Evolutionary conservation across 2,329 filamentous ascomycete species (phyloP).

Genomic region (Beauveria pseudobassiana): DNA sequence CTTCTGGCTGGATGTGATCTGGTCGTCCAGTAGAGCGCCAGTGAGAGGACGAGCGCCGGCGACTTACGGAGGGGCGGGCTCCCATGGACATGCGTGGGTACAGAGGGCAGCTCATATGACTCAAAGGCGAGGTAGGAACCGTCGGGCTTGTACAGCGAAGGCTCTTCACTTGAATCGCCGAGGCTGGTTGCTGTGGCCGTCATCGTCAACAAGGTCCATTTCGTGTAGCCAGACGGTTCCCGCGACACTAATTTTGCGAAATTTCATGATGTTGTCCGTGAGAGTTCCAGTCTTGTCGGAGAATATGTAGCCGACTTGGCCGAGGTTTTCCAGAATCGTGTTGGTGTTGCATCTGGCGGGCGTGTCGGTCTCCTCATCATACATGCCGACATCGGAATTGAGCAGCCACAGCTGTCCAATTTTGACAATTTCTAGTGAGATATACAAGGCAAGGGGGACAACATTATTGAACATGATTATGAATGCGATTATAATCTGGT

Average conservation of each 20-base stretch:
- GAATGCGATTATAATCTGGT: constrained; percentile 80
- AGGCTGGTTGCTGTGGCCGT: constrained; percentile 16
- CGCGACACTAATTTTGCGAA: constrained; percentile 83
- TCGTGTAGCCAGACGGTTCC: constrained; percentile 87
- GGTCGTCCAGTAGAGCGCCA: constrained; percentile 42
- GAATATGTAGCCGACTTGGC: constrained; percentile 84
- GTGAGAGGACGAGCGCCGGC: constrained; percentile 39
- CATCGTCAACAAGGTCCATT: constrained; percentile 46
- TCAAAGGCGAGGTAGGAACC: constrained; percentile 22
- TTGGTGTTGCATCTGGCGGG: constrained; percentile 87
- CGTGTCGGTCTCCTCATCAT: constrained; percentile 74
- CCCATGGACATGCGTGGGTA: constrained; percentile 24
- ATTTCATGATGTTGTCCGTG: constrained; percentile 93
- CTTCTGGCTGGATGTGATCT: constrained; percentile 45
- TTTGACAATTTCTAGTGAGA: constrained; percentile 84
- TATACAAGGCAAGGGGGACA: constrained; percentile 84
- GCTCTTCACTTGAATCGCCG: constrained; percentile 18
- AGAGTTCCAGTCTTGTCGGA: constrained; percentile 93
- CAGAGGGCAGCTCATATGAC: constrained; percentile 20
- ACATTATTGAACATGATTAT: constrained; percentile 97
- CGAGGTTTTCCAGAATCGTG: constrained; percentile 89
- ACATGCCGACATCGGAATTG: constrained; percentile 82
- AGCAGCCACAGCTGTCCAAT: constrained; percentile 70
- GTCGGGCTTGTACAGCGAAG: constrained; percentile 23
- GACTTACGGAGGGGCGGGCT: constrained; percentile 22